Conservation (phyloP, 306 rosid genomes). For the Rosa chinensis region DNA sequence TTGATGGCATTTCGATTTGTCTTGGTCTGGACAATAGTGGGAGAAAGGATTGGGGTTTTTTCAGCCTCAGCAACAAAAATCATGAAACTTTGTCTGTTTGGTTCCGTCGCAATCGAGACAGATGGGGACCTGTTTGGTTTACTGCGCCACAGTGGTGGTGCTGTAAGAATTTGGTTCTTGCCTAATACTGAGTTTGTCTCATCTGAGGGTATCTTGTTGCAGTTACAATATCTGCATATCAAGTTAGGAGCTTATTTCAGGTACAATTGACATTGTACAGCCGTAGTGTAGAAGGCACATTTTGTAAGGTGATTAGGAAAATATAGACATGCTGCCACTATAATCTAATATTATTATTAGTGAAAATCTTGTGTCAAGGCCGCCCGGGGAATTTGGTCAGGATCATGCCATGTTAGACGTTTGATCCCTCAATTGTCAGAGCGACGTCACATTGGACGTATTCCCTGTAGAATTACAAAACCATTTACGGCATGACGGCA, state of each 20-base stretch:
- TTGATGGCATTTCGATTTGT: constrained; percentile 36
- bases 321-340: not conserved
- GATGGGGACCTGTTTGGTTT: constrained; percentile 58
- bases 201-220: constrained; percentile 1
- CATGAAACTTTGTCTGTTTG: constrained; percentile 14
- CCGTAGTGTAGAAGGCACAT: not conserved
- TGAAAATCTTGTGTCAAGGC: not conserved
- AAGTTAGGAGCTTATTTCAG: not conserved
- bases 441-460: too few species aligned
- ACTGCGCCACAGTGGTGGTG: constrained; percentile 69
- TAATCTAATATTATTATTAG: not conserved
- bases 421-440: not conserved
- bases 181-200: not conserved
- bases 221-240: not conserved
- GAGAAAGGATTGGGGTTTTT: constrained; percentile 52
- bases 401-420: not conserved
- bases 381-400: too few species aligned
- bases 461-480: too few species aligned
- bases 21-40: constrained; percentile 32
- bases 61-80: constrained; percentile 31
- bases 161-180: constrained; percentile 29
- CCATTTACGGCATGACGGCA: too few species aligned
- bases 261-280: not conserved
- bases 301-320: not conserved
- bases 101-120: constrained; percentile 49